Evolutionary conservation across 106 monocot species (phyloP).

Genomic region (Cymbidium sinense): DNA sequence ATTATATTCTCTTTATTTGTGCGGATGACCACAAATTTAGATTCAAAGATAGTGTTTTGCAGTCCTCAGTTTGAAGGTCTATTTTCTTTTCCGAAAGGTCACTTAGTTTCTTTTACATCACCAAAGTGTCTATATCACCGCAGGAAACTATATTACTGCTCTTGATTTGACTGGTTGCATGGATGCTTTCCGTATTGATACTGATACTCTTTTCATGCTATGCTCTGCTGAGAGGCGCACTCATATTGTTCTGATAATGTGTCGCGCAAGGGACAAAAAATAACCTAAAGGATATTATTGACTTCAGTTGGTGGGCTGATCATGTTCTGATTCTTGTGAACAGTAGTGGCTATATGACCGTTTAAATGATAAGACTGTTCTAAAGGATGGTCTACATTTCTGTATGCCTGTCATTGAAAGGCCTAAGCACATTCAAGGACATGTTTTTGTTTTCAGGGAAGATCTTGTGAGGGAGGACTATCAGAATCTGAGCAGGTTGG

Average conservation of each 20-base stretch:
- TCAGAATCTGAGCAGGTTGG: constrained; percentile 12
- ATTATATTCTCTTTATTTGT: constrained; percentile 45
- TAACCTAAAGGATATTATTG: constrained; percentile 34
- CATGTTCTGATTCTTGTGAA: constrained; percentile 53
- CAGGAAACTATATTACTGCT: constrained; percentile 54
- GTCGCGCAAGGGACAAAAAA: no score
- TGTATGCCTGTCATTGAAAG: constrained; percentile 49
- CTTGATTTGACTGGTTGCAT: constrained; percentile 56
- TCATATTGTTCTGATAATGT: background rate
- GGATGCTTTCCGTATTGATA: constrained; percentile 44
- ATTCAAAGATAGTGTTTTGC: constrained; percentile 33
- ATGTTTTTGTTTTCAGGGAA: constrained; percentile 55
- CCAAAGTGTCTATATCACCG: constrained; percentile 73
- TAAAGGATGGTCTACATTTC: constrained; percentile 35
- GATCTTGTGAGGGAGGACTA: constrained; percentile 10
- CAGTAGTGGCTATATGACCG: constrained; percentile 37
- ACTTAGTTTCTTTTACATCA: constrained; percentile 15
- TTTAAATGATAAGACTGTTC: constrained; percentile 20
- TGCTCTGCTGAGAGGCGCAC: constrained; percentile 22
- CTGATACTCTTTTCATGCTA: constrained; percentile 36
- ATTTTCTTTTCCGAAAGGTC: constrained; percentile 45
- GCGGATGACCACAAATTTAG: constrained; percentile 27
- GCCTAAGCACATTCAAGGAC: constrained; percentile 29
- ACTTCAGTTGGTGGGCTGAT: constrained; percentile 86
- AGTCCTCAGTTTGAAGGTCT: constrained; percentile 48